Percentiles rank a stretch among this genome's conserved stretches.
Evolutionary conservation across 805 yeast species (phyloP).

Genomic region (Metschnikowia sp.): DNA sequence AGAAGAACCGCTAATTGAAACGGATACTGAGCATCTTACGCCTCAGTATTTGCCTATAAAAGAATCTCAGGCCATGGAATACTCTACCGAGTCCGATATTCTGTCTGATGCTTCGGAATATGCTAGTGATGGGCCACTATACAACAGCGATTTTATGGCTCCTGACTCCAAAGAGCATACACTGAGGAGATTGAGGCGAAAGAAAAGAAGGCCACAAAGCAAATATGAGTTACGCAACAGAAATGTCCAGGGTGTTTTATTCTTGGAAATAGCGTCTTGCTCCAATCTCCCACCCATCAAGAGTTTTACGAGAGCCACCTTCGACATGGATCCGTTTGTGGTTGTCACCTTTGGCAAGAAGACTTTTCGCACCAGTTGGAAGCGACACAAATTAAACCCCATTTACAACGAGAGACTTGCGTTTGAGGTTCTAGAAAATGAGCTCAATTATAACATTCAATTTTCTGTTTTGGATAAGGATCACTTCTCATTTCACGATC

Average conservation of each 20-base stretch:
- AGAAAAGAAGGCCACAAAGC: slow-evolving; percentile 2
- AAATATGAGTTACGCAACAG: slow-evolving; percentile 39
- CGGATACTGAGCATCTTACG: not conserved
- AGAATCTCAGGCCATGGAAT: not conserved
- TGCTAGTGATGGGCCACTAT: slow-evolving; percentile 9
- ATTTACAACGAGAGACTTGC: slow-evolving; percentile 75
- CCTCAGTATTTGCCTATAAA: slow-evolving; percentile 5
- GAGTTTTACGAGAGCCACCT: slow-evolving; percentile 69
- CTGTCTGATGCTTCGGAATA: slow-evolving; percentile 13
- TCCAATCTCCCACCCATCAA: slow-evolving; percentile 74
- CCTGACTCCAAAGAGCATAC: not conserved
- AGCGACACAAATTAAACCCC: slow-evolving; percentile 79
- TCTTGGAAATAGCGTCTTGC: slow-evolving; percentile 72
- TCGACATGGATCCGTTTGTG: slow-evolving; percentile 96
- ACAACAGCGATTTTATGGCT: slow-evolving; percentile 3
- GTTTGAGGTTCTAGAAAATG: slow-evolving; percentile 70
- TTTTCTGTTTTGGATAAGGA: slow-evolving; percentile 84
- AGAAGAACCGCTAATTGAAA: not conserved
- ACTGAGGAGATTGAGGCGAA: slow-evolving; percentile 2
- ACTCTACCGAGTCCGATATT: slow-evolving; percentile 10
- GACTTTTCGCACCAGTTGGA: slow-evolving; percentile 81
- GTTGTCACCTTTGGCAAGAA: slow-evolving; percentile 86
- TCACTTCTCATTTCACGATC: slow-evolving; percentile 75
- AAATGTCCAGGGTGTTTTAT: slow-evolving; percentile 63
- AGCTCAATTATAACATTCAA: slow-evolving; percentile 59